phyloP scores from a whole-genome alignment of 371 early-diverging fungal genomes.

The Mortierella sp. region DNA sequence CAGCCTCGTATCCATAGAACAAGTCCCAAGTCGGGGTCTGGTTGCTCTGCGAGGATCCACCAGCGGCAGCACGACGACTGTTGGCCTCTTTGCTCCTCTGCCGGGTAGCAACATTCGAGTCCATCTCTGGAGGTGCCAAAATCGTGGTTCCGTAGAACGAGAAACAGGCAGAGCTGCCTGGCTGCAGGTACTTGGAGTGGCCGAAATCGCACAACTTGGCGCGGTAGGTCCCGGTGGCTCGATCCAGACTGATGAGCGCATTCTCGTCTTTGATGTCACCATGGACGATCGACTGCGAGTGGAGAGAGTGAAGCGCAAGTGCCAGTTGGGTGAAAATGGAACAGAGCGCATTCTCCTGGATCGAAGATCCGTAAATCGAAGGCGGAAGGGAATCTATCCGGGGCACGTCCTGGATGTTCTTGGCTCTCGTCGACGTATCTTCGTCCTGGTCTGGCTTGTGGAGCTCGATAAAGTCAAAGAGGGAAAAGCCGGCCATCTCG shows the following conservation, averaged over 20 bases:
- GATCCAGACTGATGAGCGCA: conserved; percentile 41
- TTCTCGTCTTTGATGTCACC: conserved; percentile 57
- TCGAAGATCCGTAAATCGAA: conserved; percentile 26
- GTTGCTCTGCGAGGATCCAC: background rate
- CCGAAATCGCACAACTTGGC: conserved; percentile 56
- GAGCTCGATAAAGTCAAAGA: conserved; percentile 54
- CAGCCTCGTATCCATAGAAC: conserved; percentile 48
- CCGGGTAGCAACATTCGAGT: conserved; percentile 32
- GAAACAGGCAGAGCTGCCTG: conserved; percentile 29
- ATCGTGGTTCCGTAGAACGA: conserved; percentile 51
- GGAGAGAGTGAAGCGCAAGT: conserved; percentile 40
- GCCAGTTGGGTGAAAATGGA: conserved; percentile 49
- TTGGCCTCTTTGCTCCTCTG: conserved; percentile 23
- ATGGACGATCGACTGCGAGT: conserved; percentile 45
- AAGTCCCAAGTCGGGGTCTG: conserved; percentile 25
- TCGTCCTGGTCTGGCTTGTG: conserved; percentile 36
- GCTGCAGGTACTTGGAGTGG: conserved; percentile 35
- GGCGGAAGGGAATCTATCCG: conserved; percentile 9
- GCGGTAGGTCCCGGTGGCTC: conserved; percentile 22
- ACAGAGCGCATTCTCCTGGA: conserved; percentile 31
- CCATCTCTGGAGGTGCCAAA: conserved; percentile 55
- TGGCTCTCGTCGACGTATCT: conserved; percentile 34
- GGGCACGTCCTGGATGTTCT: conserved; percentile 32
- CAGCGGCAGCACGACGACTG: conserved; percentile 19
- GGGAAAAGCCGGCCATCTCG: conserved; percentile 39